Conservation (phyloP, 768 basidiomycete species). For the Lentinula boryana region DNA sequence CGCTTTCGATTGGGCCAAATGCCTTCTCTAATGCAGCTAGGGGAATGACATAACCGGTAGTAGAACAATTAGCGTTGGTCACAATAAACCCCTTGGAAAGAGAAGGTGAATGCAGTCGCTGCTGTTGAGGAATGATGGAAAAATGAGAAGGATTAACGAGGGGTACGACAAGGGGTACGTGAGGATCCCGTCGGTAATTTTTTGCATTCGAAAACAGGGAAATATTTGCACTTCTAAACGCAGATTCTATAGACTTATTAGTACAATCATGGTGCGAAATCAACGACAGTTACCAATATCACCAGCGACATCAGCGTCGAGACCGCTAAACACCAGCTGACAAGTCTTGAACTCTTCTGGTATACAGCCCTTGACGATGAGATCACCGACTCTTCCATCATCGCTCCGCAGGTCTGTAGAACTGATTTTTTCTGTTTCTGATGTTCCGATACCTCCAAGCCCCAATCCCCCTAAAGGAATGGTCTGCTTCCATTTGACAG, state of each 20-base stretch:
- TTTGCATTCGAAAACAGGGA: conserved; percentile 97
- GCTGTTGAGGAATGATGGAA: conserved; percentile 81
- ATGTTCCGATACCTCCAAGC: neutral
- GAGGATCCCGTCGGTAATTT: conserved; percentile 87
- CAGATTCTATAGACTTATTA: conserved; percentile 50
- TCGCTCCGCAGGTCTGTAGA: conserved; percentile 30
- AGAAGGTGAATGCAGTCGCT: conserved; percentile 54
- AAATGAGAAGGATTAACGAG: conserved; percentile 89
- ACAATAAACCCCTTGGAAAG: conserved; percentile 89
- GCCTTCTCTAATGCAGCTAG: conserved; percentile 82
- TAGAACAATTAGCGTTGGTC: conserved; percentile 97
- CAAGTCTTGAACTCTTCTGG: conserved; percentile 77
- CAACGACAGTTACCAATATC: conserved; percentile 67
- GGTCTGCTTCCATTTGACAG: conserved; percentile 85
- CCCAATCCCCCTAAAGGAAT: conserved; percentile 41
- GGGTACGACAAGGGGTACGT: conserved; percentile 93
- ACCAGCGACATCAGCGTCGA: conserved; percentile 92
- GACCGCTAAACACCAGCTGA: conserved; percentile 87
- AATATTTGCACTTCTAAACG: conserved; percentile 82
- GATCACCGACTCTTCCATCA: conserved; percentile 26
- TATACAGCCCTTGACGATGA: conserved; percentile 72
- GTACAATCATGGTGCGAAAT: neutral
- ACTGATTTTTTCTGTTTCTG: neutral
- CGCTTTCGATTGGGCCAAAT: conserved; percentile 91
- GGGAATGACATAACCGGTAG: conserved; percentile 90